Base-by-base conservation (phyloP, 495 filamentous ascomycete species). In the Chaetomium fimeti region DNA sequence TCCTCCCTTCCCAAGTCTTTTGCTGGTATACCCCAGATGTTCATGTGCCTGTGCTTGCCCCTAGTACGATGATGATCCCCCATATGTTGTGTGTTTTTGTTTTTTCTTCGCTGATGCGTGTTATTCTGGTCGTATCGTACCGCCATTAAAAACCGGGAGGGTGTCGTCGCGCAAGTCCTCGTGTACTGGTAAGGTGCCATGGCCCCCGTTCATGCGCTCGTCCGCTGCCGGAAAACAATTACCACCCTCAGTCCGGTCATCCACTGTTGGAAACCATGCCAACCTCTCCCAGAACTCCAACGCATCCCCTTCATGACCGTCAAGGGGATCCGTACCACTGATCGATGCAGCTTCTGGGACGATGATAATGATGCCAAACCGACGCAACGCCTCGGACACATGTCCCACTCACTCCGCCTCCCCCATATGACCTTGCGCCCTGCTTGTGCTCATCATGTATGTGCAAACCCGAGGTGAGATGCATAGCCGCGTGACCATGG, bases 381-480 rank as follows among this genome's bases (percentile, higher is more conserved):
- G 62, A 65, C 54, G 54, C 59, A 66, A 69, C 68, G 68, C 68
- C 64, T 28, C 48, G 40, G 68, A 63, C 61, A 53, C 28, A 43
- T 42, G 38, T 43, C 25, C 28, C 59, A n/a, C 48, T 20, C 28
- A 36, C 25, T 22, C 59, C 48, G 20, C 32, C 51, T 45, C 48
- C 53, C 66, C 56, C 47, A 32, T 51, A 54, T 27, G 29, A 58
- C 42, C 56, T 61, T 66, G 58, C 66, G 66, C 66, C 66, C 61
- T 66, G 66, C 53, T 69, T 69, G 70, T 60, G 62, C 67, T 70
- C 68, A 65, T 61, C 7, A 45, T 63, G 64, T 66, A 58, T 62
- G 64, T 69, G 60, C 62, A 72, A 72, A 65, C 24, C 64, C 61
- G 45, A 64, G 53, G 65, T 62, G 51, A 49, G 63, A 68, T 49